Evolutionary conservation across 2,329 filamentous ascomycete species (phyloP), one percentile per base, ranked within the genome.

Genomic region (Neocatenulostroma microsporum): DNA sequence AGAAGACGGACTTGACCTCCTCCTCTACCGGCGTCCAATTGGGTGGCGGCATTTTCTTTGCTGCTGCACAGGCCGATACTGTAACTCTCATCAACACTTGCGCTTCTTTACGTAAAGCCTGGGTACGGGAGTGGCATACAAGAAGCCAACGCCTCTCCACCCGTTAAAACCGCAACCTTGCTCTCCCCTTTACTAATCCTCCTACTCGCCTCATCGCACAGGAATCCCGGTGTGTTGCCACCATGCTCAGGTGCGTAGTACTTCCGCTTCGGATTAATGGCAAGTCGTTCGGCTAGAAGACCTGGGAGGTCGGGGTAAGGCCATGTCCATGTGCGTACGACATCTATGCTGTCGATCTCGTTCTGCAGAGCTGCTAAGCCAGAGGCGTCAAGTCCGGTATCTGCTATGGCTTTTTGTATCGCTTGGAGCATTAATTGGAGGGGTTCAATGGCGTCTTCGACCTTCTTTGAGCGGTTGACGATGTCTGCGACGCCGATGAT

Each of bases 291-390:
- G 1, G 70, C 63, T 5, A 83, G 51, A 1, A 75, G 57, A 4
- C 62, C 64, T 0, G 77, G 74, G 2, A 81, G 56, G 50, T 82
- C 70, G 1, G 64, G 57, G 50, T 82, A 82, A 1, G 72, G 69
- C 78, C 78, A 81, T 0, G 78, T 80, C 78, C 78, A 82, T 0
- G 74, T 74, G 26, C 65, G 67, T 8, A 81, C 76, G 3, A 80
- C 68, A 28, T 53, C 70, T 63, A 82, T 63, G 45, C 70, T 74
- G 50, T 81, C 76, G 35, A 79, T 70, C 1, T 57, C 56, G 0
- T 60, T 48, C 41, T 64, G 63, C 0, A 79, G 51, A 9, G 46
- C 44, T 5, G 49, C 34, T 2, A 52, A 39, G 2, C 50, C 25
- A 2, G 53, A 48, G 10, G 53, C 48, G 8, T 39, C 21, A 7